Evolutionary conservation across 225 moss, liverwort and hornwort genomes (phyloP).

Genomic region (Asterella californica): DNA sequence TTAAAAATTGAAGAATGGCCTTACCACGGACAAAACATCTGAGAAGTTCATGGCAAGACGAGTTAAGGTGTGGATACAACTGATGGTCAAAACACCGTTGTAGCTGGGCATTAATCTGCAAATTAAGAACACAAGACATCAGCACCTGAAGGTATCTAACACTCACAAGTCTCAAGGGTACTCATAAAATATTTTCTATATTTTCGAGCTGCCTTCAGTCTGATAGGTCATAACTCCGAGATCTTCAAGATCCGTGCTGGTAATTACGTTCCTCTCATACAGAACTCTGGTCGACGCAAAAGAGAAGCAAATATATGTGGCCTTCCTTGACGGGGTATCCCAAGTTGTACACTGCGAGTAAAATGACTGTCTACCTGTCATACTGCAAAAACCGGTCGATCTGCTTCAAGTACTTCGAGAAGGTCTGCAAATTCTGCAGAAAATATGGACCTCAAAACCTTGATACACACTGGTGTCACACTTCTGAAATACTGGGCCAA

Average conservation of each 20-base stretch:
- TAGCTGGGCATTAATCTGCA: slow-evolving; percentile 96
- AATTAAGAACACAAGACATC: background rate
- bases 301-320: background rate
- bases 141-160: background rate
- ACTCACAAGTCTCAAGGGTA: background rate
- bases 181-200: background rate
- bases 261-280: background rate
- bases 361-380: slow-evolving; percentile 54
- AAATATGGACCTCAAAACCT: background rate
- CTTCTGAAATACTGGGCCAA: background rate
- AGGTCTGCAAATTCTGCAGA: slow-evolving; percentile 67
- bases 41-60: slow-evolving; percentile 79
- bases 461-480: background rate
- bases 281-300: background rate
- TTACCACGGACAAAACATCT: slow-evolving; percentile 58
- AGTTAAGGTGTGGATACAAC: slow-evolving; percentile 91
- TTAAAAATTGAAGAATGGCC: slow-evolving; percentile 8
- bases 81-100: slow-evolving; percentile 82
- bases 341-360: background rate
- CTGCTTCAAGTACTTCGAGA: slow-evolving; percentile 88
- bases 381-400: slow-evolving; percentile 97
- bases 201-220: background rate
- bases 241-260: background rate
- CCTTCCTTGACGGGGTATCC: background rate
- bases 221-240: background rate